Percentiles rank a stretch among this genome's conserved stretches.
These are phyloP conservation scores for Mycena amicta DNA, from an alignment of 768 basidiomycete species.

Conservation along the genomic window DNA sequence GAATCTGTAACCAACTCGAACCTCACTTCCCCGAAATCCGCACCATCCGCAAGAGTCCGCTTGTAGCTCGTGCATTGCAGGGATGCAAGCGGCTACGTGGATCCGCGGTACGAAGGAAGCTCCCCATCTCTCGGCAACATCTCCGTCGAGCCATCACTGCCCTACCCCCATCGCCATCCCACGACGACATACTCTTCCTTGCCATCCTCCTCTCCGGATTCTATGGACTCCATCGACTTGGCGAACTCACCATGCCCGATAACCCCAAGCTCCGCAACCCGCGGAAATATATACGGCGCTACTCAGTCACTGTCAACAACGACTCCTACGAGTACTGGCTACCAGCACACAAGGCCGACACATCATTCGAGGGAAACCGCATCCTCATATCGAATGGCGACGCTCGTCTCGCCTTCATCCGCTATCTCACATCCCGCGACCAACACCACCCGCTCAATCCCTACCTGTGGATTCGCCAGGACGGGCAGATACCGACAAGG, in stretches of 20 bases:
- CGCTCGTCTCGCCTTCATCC: not conserved
- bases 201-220: conserved; percentile 22
- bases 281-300: not conserved
- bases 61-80: conserved; percentile 25
- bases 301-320: not conserved
- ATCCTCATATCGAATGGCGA: conserved; percentile 13
- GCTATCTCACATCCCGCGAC: conserved; percentile 3
- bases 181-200: conserved; percentile 32
- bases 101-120: conserved; percentile 26
- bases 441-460: conserved; percentile 10
- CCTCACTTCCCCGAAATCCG: conserved; percentile 32
- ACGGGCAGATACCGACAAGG: conserved; percentile 4
- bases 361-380: conserved; percentile 23
- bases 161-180: not conserved
- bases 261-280: conserved; percentile 6
- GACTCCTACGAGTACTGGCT: conserved; percentile 25
- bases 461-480: conserved; percentile 10
- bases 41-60: conserved; percentile 4
- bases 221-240: conserved; percentile 27
- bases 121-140: conserved; percentile 21
- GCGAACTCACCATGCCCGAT: conserved; percentile 32
- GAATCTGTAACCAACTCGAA: conserved; percentile 38
- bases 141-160: not conserved
- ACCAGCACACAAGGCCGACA: conserved; percentile 36
- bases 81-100: conserved; percentile 23